Evolutionary conservation across 495 filamentous ascomycete species (phyloP), one percentile per base, ranked within the genome.

Genomic region (Penicillium verhagenii): DNA sequence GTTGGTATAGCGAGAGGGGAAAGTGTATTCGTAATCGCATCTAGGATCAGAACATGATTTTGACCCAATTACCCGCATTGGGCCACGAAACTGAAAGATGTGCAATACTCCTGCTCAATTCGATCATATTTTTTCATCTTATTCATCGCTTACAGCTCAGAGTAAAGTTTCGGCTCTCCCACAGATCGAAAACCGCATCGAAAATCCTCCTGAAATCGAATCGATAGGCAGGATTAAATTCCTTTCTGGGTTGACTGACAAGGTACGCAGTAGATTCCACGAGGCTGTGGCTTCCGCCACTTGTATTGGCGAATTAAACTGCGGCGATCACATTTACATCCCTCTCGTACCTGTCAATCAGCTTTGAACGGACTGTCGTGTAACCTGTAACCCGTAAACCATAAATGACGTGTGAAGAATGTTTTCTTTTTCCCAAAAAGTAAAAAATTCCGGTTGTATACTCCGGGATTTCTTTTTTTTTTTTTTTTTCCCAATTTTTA

Each of bases 281-380:
- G 59, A 62, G 56, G 45, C 31, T 8, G 52, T 53, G 52, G 45
- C 49, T 43, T 50, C 56, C 52, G 59, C 59, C 49, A 52, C 52
- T 45, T n/a, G 16, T 39, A 20, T 21, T 8, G 40, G 5, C 40
- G 14, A 43, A 13, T 40, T 16, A 40, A 18, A n/a, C n/a, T n/a
- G n/a, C 18, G 11, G 10, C 6, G 38, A 43, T 43, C 21, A 24
- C 33, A 31, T 31, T 31, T 31, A 31, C 28, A 35, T 5, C 6
- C 37, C 7, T 16, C 11, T 39, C 31, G 31, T 39, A 39, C 37
- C 37, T 39, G 13, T 1, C 10, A n/a, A 24, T 26, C 23, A 16
- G 20, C 42, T 14, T n/a, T 21, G 42, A n/a, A 28, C 42, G 42
- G 14, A 5, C 42, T 45, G 42, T 24, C 21, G 23, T 45, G 20